A percentile compares a stretch with the other conserved stretches of the same genome.
Conservation (phyloP, 2,329 filamentous ascomycete genomes). For the Westerdykella aurantiaca region DNA sequence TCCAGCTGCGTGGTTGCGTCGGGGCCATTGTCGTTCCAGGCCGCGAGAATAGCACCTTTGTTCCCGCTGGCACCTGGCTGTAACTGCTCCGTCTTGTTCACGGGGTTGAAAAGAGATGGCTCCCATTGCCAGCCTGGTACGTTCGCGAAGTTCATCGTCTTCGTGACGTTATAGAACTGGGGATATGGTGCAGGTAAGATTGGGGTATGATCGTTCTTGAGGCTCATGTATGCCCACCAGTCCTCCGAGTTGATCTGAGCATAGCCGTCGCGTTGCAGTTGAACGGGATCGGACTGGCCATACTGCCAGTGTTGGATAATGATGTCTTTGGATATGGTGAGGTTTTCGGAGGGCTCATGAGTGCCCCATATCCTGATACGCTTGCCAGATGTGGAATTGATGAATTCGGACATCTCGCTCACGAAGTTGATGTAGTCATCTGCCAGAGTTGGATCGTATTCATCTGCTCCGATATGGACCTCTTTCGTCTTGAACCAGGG, state of each 20-base stretch:
- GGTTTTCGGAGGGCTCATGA: conserved; percentile 38
- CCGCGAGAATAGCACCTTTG: conserved; percentile 40
- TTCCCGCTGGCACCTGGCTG: conserved; percentile 24
- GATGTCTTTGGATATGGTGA: conserved; percentile 38
- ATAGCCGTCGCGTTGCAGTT: conserved; percentile 37
- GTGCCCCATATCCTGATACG: conserved; percentile 39
- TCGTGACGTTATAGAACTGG: conserved; percentile 44
- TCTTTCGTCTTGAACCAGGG: conserved; percentile 37
- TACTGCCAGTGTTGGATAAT: conserved; percentile 48
- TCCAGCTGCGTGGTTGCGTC: conserved; percentile 47
- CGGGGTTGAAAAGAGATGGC: conserved; percentile 41
- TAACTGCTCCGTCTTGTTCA: conserved; percentile 40
- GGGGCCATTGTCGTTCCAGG: conserved; percentile 48
- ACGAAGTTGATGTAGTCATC: conserved; percentile 37
- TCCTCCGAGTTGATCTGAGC: conserved; percentile 45
- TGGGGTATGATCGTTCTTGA: conserved; percentile 50
- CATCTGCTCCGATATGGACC: conserved; percentile 36
- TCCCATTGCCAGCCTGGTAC: conserved; percentile 43
- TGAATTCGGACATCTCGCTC: conserved; percentile 31
- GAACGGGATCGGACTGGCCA: conserved; percentile 43
- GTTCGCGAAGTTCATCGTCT: conserved; percentile 43
- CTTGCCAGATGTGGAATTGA: conserved; percentile 28
- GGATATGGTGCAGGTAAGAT: conserved; percentile 44
- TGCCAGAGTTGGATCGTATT: conserved; percentile 31
- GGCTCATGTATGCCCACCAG: conserved; percentile 51